A percentile compares a stretch with the other conserved stretches of the same genome.
These are phyloP conservation scores for Truncatella angustata DNA, from an alignment of 2,329 filamentous ascomycete species.

Conservation along the genomic window DNA sequence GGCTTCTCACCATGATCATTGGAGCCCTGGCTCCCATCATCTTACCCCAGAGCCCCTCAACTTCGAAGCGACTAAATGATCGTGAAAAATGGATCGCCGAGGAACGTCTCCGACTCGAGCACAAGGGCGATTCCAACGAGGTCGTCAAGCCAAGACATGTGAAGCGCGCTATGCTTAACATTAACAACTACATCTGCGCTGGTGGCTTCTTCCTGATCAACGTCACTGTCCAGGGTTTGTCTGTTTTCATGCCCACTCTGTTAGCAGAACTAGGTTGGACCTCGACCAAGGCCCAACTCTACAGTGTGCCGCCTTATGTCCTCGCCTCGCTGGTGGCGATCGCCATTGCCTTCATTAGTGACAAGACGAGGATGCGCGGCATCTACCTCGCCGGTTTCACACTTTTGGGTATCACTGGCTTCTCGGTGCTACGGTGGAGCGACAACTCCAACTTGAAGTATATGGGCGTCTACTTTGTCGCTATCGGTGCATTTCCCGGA, in stretches of 20 bases:
- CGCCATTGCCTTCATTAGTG: slow-evolving; percentile 35
- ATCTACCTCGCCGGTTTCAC: slow-evolving; percentile 39
- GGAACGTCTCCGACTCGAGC: slow-evolving; percentile 49
- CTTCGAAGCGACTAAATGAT: slow-evolving; percentile 48
- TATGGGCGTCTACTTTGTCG: slow-evolving; percentile 54
- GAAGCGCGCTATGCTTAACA: slow-evolving; percentile 49
- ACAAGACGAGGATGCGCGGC: slow-evolving; percentile 41
- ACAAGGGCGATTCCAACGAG: slow-evolving; percentile 43
- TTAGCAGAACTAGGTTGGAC: slow-evolving; percentile 40
- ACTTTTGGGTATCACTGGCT: slow-evolving; percentile 46
- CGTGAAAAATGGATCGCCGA: slow-evolving; percentile 54
- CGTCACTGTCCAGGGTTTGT: slow-evolving; percentile 55
- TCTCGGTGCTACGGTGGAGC: slow-evolving; percentile 49
- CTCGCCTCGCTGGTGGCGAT: slow-evolving; percentile 39
- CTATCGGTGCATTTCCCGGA: slow-evolving; percentile 55
- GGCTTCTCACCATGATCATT: slow-evolving; percentile 49
- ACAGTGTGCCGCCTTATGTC: slow-evolving; percentile 44
- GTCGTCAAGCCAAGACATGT: slow-evolving; percentile 47
- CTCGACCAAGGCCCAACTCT: slow-evolving; percentile 38
- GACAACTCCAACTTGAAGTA: slow-evolving; percentile 34
- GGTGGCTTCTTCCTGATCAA: slow-evolving; percentile 59
- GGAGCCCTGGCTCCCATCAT: slow-evolving; percentile 47
- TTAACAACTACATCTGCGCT: slow-evolving; percentile 60
- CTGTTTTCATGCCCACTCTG: slow-evolving; percentile 49
- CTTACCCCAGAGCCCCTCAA: slow-evolving; percentile 48